Conservation (phyloP, 78 protist genomes). For the Protostelium mycophagum region DNA sequence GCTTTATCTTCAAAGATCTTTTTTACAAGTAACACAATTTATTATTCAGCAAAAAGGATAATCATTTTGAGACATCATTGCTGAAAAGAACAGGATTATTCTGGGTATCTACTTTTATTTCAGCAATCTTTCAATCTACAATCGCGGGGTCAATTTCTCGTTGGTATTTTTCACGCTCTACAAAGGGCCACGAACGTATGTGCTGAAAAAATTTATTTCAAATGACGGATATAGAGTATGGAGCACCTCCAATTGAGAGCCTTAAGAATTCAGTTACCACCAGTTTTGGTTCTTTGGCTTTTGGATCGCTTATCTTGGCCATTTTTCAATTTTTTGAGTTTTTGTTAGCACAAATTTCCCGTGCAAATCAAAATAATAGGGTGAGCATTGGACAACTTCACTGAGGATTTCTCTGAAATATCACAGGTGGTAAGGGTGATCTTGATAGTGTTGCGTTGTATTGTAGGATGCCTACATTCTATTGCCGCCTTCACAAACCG, state of each 20-base stretch:
- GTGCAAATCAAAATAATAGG: background rate
- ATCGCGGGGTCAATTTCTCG: slow-evolving; percentile 62
- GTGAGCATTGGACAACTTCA: background rate
- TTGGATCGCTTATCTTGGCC: slow-evolving; percentile 44
- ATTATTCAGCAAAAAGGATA: too few relatives aligned
- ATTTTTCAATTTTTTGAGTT: slow-evolving; percentile 30
- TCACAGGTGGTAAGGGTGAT: slow-evolving; percentile 32
- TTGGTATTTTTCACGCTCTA: slow-evolving; percentile 52
- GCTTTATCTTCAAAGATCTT: too few relatives aligned
- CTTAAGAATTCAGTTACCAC: slow-evolving; percentile 25
- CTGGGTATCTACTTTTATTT: slow-evolving; percentile 42
- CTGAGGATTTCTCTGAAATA: slow-evolving; percentile 10
- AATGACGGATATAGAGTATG: slow-evolving; percentile 8
- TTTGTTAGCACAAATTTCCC: background rate
- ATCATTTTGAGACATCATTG: too few relatives aligned
- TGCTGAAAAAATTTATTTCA: background rate
- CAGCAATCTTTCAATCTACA: slow-evolving; percentile 47
- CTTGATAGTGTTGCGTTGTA: slow-evolving; percentile 40
- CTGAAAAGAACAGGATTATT: slow-evolving; percentile 4
- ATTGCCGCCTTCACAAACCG: slow-evolving; percentile 37
- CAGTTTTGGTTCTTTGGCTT: slow-evolving; percentile 37
- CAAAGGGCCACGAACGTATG: background rate
- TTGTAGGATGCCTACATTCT: slow-evolving; percentile 31
- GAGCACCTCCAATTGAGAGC: slow-evolving; percentile 15
- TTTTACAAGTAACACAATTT: too few relatives aligned